Base-by-base conservation (phyloP, 108 stramenopile genomes). In the Cylindrotheca fusiformis region DNA sequence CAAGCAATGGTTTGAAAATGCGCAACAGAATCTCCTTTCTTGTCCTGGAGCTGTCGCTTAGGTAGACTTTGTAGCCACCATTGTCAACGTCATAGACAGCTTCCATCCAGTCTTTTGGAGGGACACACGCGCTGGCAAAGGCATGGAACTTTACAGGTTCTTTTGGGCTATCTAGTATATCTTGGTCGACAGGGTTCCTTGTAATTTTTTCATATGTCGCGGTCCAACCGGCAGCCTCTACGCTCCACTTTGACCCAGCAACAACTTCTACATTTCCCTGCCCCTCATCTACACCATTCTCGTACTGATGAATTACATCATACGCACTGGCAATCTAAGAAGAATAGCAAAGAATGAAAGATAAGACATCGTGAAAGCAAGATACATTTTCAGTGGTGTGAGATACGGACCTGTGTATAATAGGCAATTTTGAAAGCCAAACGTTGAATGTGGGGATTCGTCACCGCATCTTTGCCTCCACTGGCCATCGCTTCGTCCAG, bases 1-100 rank as follows among this genome's bases (percentile, higher is more conserved):
- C 71, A 10, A 87, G 69, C 28, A 93, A 60, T 20, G 91, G 91
- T 14, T 63, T 72, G 51, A 93, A 93, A 47, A 89, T 67, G 48
- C 80, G 77, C 1, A 61, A 52, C 2, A 93, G 65, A 29, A 93
- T 73, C 29, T 83, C 80, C 21, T 46, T 61, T 8, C 91, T 69
- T 48, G 81, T 80, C 61, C 74, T 77, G 32, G 78, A 75, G 31
- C 85, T 77, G 50, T 85, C 84, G 44, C 80, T 79, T 31, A 93
- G 68, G 55, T 72, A 80, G 14, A 89, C 68, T 32, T 52, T 49
- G 57, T 65, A 62, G 4, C 70, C 70, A 12, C 56, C 68, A 46
- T 64, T 48, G 24, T 70, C 53, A 12, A 61, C 59, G 44, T 67
- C 63, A 55, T 50, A 74, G 17, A 52, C 54, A 33, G 56, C 72